phyloP scores from a whole-genome alignment of 2,329 filamentous ascomycete genomes.

The Colletotrichum destructivum region DNA sequence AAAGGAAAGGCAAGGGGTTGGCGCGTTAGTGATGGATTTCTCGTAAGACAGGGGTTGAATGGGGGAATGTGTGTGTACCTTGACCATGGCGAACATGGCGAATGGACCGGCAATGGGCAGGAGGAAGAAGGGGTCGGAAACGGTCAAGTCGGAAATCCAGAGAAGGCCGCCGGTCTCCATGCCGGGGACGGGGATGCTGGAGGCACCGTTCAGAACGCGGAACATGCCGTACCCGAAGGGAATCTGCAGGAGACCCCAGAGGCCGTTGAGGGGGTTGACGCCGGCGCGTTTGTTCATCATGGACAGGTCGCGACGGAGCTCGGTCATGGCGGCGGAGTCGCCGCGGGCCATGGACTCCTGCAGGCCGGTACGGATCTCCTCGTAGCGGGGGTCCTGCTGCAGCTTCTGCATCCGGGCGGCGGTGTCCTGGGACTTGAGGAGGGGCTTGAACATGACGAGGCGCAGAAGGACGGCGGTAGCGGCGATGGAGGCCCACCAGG shows the following conservation, averaged over 20 bases:
- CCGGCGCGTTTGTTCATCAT: constrained; percentile 57
- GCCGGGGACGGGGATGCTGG: constrained; percentile 83
- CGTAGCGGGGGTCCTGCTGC: constrained; percentile 67
- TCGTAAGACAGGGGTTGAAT: background rate
- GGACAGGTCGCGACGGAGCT: constrained; percentile 54
- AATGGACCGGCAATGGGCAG: constrained; percentile 76
- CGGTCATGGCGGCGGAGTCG: constrained; percentile 64
- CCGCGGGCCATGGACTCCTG: constrained; percentile 70
- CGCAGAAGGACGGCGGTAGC: constrained; percentile 77
- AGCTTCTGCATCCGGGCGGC: constrained; percentile 74
- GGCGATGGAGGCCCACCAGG: constrained; percentile 87
- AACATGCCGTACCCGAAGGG: constrained; percentile 87
- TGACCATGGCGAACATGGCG: constrained; percentile 71
- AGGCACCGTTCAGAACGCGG: constrained; percentile 82
- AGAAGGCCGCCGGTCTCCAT: constrained; percentile 78
- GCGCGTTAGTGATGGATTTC: constrained; percentile 40
- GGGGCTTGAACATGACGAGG: constrained; percentile 75
- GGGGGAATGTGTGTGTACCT: constrained; percentile 53
- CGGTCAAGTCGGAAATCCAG: constrained; percentile 86
- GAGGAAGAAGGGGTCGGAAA: constrained; percentile 82
- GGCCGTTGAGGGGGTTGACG: constrained; percentile 51
- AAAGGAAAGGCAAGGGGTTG: background rate
- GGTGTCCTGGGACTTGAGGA: constrained; percentile 73
- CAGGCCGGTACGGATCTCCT: constrained; percentile 52
- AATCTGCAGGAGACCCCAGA: constrained; percentile 62